phyloP scores from a whole-genome alignment of 179 eudicot genomes.

The Heliamphora ciliata region DNA sequence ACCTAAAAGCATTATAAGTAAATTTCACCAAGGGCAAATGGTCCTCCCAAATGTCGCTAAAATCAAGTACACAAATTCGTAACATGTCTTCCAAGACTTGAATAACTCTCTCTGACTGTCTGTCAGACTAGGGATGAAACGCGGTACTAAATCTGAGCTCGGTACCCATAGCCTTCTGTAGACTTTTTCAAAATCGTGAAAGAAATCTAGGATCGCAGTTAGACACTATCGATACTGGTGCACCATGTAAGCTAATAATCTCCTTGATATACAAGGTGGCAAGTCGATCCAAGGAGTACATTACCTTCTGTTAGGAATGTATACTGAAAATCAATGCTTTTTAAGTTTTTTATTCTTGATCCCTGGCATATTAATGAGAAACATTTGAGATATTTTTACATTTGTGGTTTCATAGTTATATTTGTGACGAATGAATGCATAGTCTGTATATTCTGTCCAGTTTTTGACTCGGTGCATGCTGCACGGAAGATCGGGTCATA shows the following conservation, averaged over 20 bases:
- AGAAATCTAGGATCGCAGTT: neutral
- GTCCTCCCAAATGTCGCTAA: neutral
- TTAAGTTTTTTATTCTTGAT: no score
- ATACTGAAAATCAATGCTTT: no score
- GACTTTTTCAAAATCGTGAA: neutral
- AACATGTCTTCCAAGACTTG: neutral
- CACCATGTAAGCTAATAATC: neutral
- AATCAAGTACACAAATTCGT: neutral
- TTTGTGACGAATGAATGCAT: no score
- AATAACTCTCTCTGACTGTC: neutral
- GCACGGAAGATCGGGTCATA: no score
- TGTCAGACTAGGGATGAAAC: neutral
- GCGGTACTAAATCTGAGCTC: neutral
- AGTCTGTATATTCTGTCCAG: no score
- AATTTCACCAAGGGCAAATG: neutral
- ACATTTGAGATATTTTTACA: no score
- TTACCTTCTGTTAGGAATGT: no score
- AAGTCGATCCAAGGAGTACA: neutral
- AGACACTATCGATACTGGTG: neutral
- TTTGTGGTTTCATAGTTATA: no score
- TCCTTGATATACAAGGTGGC: neutral
- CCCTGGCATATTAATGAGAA: no score
- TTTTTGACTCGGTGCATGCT: no score
- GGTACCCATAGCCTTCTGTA: neutral
- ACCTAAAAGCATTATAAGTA: neutral